These are phyloP conservation scores for Spirogloea muscicola DNA, from an alignment of 139 green algal genomes.

Conservation along the genomic window DNA sequence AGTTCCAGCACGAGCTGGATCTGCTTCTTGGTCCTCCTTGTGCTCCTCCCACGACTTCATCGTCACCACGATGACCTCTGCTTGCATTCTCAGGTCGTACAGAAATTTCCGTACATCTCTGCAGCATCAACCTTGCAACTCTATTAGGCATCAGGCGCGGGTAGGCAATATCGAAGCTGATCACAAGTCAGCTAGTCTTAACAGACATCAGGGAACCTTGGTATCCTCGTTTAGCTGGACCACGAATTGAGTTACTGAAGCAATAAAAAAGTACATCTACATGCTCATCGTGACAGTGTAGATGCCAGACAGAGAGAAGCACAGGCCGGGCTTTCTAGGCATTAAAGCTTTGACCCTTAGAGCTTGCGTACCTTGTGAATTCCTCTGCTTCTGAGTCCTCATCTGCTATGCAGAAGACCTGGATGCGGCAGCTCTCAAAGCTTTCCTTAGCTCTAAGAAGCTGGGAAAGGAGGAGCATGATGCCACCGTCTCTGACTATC, in stretches of 20 bases:
- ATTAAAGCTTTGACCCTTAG: too few relatives aligned
- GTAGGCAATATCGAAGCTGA: too few relatives aligned
- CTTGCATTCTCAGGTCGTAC: slow-evolving; percentile 52
- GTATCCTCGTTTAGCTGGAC: too few relatives aligned
- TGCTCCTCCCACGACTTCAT: slow-evolving; percentile 45
- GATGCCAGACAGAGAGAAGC: too few relatives aligned
- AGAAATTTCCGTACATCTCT: slow-evolving; percentile 50
- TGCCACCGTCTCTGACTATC: slow-evolving; percentile 47
- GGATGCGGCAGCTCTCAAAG: slow-evolving; percentile 45
- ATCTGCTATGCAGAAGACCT: slow-evolving; percentile 53
- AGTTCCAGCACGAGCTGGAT: slow-evolving; percentile 19
- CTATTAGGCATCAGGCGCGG: too few relatives aligned
- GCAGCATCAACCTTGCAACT: too few relatives aligned
- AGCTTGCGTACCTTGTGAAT: slow-evolving; percentile 35
- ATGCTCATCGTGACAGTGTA: too few relatives aligned
- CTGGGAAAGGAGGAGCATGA: slow-evolving; percentile 49
- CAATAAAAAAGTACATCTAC: too few relatives aligned
- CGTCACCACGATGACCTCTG: slow-evolving; percentile 47
- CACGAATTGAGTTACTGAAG: too few relatives aligned
- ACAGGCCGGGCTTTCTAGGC: too few relatives aligned
- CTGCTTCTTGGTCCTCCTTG: slow-evolving; percentile 14
- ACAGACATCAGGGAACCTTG: too few relatives aligned
- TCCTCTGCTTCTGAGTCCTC: slow-evolving; percentile 40
- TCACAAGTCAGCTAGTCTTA: too few relatives aligned
- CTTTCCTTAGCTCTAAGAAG: slow-evolving; percentile 30